Evolutionary conservation across 768 basidiomycete species (phyloP), one percentile per base, ranked within the genome.

Genomic region (Lactarius vividus): DNA sequence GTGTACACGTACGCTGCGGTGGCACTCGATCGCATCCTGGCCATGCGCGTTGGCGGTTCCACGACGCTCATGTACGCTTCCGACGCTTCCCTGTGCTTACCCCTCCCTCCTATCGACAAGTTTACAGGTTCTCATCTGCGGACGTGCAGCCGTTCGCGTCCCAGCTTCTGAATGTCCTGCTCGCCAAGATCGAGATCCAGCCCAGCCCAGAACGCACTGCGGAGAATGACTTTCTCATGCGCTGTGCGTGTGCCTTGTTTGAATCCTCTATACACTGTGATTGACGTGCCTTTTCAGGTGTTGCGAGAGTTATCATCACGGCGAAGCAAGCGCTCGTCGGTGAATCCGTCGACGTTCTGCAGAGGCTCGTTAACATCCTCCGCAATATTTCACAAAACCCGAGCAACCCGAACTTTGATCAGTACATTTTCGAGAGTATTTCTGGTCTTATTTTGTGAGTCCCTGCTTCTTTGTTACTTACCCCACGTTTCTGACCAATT

Each of bases 221-320:
- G 0, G 96, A 98, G 75, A 99, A 99, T 71, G 96, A 98, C 75
- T 91, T 97, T 75, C 79, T 98, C 57, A 99, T 98, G 95, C 95
- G 93, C 81, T 96, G 96, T 96, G 69, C 56, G 88, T 77, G 31
- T 18, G n/a, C 18, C 2, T 63, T 56, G 35, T 33, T 35, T 28
- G 4, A 29, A 63, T 57, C 70, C 28, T 59, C 57, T 64, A 7
- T 28, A 39, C 28, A 15, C n/a, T 61, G 15, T 56, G 29, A 29
- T 28, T 16, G 58, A 40, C 57, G 10, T 2, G 49, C 15, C 9
- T 39, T 31, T 42, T 37, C 13, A 98, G 96, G 93, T 75, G 86
- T 86, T 23, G 96, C 98, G 93, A 86, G 96, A 35, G 89, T 98
- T 33, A 89, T 98, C 74, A 82, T 98, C 57, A 96, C 94, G 0